These are phyloP conservation scores for Ophiostoma australiae DNA, from an alignment of 2,329 filamentous ascomycete species.

Conservation along the genomic window DNA sequence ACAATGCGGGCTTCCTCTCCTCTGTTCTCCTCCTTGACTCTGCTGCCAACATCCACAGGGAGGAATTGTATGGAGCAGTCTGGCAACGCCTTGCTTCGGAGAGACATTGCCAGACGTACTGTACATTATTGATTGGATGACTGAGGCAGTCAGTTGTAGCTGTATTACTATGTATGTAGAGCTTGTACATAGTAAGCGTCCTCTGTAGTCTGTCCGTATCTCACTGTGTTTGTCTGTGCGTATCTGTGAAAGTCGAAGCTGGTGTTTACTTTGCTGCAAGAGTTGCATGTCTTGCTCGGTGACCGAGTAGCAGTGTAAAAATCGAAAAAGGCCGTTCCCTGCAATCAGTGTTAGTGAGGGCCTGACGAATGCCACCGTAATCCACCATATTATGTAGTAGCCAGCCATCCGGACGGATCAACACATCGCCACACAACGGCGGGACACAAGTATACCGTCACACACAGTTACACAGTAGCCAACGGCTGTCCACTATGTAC, in stretches of 20 bases:
- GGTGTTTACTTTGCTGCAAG: not conserved
- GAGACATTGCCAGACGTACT: slow-evolving; percentile 5
- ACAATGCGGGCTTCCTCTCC: not conserved
- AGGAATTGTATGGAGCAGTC: not conserved
- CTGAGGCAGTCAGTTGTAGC: not conserved
- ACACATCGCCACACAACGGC: not conserved
- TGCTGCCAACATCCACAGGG: not conserved
- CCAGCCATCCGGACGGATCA: slow-evolving; percentile 1
- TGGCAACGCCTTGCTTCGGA: not conserved
- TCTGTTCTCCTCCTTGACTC: not conserved
- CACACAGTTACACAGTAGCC: not conserved
- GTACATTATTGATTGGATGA: not conserved
- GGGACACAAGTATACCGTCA: no score
- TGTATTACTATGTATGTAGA: not conserved
- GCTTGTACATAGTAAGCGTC: no score
- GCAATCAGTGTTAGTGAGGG: not conserved
- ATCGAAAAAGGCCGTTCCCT: not conserved
- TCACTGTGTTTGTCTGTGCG: not conserved
- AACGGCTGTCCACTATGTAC: not conserved
- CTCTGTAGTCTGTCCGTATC: not conserved
- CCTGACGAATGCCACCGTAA: not conserved
- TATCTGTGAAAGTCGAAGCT: not conserved
- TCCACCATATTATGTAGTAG: not conserved
- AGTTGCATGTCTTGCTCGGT: not conserved
- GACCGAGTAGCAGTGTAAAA: not conserved